Evolutionary conservation across 768 basidiomycete species (phyloP).

Genomic region (Leccinum variicolor): DNA sequence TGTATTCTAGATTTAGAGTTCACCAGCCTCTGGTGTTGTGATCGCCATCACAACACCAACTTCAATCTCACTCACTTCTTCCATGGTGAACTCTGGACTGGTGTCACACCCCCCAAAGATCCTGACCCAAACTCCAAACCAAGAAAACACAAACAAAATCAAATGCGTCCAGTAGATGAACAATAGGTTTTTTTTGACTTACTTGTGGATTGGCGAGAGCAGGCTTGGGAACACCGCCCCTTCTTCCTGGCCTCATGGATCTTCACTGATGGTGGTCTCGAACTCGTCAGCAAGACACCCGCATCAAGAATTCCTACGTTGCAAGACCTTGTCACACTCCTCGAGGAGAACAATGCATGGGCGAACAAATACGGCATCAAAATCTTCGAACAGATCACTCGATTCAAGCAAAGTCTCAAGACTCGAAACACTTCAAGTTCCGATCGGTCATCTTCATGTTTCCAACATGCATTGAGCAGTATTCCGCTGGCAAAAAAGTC

Average conservation of each 20-base stretch:
- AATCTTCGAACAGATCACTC: neutral
- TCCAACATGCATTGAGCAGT: neutral
- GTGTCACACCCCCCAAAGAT: too few relatives aligned
- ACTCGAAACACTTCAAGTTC: neutral
- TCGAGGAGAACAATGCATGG: neutral
- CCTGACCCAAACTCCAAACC: neutral
- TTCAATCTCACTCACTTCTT: neutral
- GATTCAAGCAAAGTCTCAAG: neutral
- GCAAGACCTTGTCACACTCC: neutral
- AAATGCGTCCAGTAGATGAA: neutral
- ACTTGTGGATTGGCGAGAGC: too few relatives aligned
- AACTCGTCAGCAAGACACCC: too few relatives aligned
- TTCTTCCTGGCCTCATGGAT: too few relatives aligned
- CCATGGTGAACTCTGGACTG: neutral
- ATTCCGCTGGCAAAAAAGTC: neutral
- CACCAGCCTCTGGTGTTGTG: neutral
- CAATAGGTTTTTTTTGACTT: neutral
- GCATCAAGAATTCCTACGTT: too few relatives aligned
- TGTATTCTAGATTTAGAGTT: neutral
- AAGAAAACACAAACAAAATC: neutral
- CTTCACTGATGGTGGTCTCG: too few relatives aligned
- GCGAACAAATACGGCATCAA: neutral
- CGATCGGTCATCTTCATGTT: neutral
- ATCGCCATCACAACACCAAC: neutral
- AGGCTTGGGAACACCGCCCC: too few relatives aligned